Conservation (phyloP, 169 alveolate genomes). For the Toxoplasma gondii region DNA sequence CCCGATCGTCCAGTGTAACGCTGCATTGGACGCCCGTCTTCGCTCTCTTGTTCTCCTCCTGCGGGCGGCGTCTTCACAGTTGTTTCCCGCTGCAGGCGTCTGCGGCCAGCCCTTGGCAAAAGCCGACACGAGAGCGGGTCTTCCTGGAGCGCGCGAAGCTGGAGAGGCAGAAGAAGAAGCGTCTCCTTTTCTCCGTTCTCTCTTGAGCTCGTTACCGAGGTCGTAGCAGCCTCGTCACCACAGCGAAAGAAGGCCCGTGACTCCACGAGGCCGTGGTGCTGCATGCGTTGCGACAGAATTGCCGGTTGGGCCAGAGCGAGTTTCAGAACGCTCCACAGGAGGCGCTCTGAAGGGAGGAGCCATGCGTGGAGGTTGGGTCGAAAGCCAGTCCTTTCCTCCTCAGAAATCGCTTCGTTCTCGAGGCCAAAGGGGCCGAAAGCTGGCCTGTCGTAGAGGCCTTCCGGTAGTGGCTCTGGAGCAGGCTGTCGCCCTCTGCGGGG, state of each 20-base stretch:
- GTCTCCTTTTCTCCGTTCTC: neutral
- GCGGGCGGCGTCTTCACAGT: neutral
- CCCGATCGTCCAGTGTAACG: neutral
- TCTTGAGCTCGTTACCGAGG: too few relatives aligned
- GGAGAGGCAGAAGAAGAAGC: constrained; percentile 19
- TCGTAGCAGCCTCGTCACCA: too few relatives aligned
- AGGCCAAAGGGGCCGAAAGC: neutral
- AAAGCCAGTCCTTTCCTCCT: neutral
- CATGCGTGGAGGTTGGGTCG: neutral
- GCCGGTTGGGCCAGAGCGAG: neutral
- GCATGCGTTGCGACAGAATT: neutral
- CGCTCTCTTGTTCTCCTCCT: neutral
- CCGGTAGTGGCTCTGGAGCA: neutral
- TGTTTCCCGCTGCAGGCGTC: too few relatives aligned
- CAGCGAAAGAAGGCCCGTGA: neutral
- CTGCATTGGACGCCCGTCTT: neutral
- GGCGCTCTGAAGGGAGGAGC: neutral
- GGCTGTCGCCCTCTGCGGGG: too few relatives aligned
- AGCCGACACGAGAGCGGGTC: neutral
- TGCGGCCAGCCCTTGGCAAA: neutral
- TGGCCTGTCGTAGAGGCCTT: neutral
- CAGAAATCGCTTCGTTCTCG: too few relatives aligned
- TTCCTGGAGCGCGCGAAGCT: constrained; percentile 16
- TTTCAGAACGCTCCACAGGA: neutral
- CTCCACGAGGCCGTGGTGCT: constrained; percentile 19